Evolutionary conservation across 2,329 filamentous ascomycete genomes (phyloP).

Genomic region (Alternaria incomplexa): DNA sequence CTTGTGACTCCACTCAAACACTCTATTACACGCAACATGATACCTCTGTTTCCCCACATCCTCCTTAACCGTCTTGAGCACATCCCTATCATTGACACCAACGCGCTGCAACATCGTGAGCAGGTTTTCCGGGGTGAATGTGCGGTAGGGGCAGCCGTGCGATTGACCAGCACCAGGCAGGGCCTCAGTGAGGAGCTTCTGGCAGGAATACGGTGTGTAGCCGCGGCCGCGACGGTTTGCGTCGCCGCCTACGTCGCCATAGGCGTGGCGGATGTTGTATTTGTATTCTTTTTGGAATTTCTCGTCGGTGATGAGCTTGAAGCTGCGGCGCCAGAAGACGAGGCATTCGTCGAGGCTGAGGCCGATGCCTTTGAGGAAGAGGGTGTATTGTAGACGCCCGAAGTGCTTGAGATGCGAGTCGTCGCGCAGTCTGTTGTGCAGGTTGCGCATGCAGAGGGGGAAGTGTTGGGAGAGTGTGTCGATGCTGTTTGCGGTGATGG

Average conservation of each 20-base stretch:
- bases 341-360: slow-evolving; percentile 90
- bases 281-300: slow-evolving; percentile 97
- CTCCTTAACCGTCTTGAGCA: slow-evolving; percentile 81
- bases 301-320: slow-evolving; percentile 88
- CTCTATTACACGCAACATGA: slow-evolving; percentile 94
- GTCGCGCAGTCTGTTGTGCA: slow-evolving; percentile 84
- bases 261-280: slow-evolving; percentile 94
- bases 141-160: slow-evolving; percentile 95
- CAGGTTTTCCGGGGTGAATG: slow-evolving; percentile 89
- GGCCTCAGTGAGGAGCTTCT: slow-evolving; percentile 91
- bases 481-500: slow-evolving; percentile 65
- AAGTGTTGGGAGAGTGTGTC: slow-evolving; percentile 80
- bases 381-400: slow-evolving; percentile 89
- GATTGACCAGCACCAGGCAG: slow-evolving; percentile 84
- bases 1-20: slow-evolving; percentile 89
- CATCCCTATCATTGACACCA: slow-evolving; percentile 77
- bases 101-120: slow-evolving; percentile 75
- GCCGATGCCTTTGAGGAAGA: slow-evolving; percentile 96
- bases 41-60: slow-evolving; percentile 88
- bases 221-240: slow-evolving; percentile 83
- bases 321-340: slow-evolving; percentile 86
- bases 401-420: slow-evolving; percentile 93
- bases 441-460: slow-evolving; percentile 90
- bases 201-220: slow-evolving; percentile 91
- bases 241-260: slow-evolving; percentile 95